Conservation (phyloP, 495 filamentous ascomycete species). For the Bryoglossum gracile region DNA sequence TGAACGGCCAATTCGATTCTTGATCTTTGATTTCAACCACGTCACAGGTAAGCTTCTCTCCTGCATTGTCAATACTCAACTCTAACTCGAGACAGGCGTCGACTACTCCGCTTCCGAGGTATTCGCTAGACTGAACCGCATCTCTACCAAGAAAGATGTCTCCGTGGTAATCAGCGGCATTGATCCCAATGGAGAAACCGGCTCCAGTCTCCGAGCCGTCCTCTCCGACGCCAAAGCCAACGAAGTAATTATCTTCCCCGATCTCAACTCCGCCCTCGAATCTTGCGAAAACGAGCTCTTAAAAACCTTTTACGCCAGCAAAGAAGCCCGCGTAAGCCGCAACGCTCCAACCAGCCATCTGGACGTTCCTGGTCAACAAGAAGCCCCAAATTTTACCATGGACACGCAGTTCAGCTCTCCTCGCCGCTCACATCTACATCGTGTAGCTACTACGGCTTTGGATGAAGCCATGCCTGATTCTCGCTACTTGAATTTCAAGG, state of each 20-base stretch:
- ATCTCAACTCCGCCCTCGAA: conserved; percentile 88
- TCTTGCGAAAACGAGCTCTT: conserved; percentile 93
- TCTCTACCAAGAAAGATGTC: conserved; percentile 65
- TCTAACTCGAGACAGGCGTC: too few relatives aligned
- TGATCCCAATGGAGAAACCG: conserved; percentile 62
- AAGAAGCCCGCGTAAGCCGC: conserved; percentile 33
- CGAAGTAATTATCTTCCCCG: conserved; percentile 70
- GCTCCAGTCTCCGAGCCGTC: conserved; percentile 69
- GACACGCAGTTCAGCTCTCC: conserved; percentile 66
- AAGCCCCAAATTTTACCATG: conserved; percentile 29
- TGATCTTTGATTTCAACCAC: conserved; percentile 82
- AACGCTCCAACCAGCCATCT: conserved; percentile 34
- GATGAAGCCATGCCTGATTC: conserved; percentile 34
- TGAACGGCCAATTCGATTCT: conserved; percentile 70
- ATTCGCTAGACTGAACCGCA: conserved; percentile 83
- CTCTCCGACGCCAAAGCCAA: conserved; percentile 52
- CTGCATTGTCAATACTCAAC: too few relatives aligned
- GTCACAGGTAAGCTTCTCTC: too few relatives aligned
- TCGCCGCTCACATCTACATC: conserved; percentile 65
- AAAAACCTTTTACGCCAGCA: conserved; percentile 66
- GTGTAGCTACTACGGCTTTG: conserved; percentile 68
- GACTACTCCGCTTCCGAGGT: conserved; percentile 95
- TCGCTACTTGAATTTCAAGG: conserved; percentile 76
- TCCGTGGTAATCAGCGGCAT: conserved; percentile 77
- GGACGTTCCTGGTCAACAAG: conserved; percentile 41